Evolutionary conservation across 2,329 filamentous ascomycete species (phyloP).

Genomic region (Claviceps paspali): DNA sequence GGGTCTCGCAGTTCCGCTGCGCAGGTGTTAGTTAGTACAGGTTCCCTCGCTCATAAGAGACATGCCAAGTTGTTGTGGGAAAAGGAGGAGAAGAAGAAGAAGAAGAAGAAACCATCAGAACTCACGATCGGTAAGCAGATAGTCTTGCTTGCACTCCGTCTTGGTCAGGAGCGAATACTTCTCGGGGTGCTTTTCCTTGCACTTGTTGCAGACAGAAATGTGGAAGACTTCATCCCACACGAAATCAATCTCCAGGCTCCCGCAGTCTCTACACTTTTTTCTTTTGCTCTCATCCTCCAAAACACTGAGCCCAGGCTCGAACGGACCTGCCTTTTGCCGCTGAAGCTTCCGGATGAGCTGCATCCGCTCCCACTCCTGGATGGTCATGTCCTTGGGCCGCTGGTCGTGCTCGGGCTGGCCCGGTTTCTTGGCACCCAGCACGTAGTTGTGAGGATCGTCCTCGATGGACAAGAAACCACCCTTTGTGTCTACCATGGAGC

Average conservation of each 20-base stretch:
- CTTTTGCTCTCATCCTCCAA: constrained; percentile 46
- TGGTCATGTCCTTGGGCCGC: constrained; percentile 75
- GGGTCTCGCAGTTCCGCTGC: constrained; percentile 78
- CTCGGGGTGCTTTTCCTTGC: constrained; percentile 81
- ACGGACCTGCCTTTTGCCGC: constrained; percentile 63
- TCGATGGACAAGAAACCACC: constrained; percentile 84
- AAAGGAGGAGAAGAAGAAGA: not conserved
- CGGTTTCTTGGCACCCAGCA: constrained; percentile 34
- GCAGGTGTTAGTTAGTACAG: constrained; percentile 1
- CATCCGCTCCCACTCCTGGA: constrained; percentile 79
- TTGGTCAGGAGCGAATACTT: constrained; percentile 94
- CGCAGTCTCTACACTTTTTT: constrained; percentile 74
- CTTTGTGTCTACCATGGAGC: constrained; percentile 94
- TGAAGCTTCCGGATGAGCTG: constrained; percentile 60
- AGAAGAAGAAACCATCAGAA: constrained; percentile 10
- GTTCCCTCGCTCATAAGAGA: too few species aligned
- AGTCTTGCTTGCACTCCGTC: constrained; percentile 91
- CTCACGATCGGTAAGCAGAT: constrained; percentile 80
- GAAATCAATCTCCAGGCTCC: constrained; percentile 76
- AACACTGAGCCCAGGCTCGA: constrained; percentile 75
- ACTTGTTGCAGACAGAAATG: constrained; percentile 59
- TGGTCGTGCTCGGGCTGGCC: constrained; percentile 27
- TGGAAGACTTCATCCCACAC: constrained; percentile 81
- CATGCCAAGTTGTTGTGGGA: too few species aligned
- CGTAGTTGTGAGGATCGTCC: constrained; percentile 82